Conservation (phyloP, 129 eudicot species). For the Calendula officinalis region DNA sequence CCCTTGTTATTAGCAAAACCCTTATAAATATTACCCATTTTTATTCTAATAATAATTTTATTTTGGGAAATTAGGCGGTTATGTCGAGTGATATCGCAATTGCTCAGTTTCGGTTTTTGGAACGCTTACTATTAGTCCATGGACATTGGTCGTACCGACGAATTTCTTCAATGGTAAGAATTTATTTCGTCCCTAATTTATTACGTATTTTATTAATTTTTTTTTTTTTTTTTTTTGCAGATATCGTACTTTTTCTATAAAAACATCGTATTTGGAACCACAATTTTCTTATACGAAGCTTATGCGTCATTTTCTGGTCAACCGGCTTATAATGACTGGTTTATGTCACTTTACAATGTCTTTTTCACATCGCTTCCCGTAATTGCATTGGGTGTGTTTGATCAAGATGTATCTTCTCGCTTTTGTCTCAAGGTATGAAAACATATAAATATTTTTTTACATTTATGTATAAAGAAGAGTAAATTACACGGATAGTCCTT, state of each 20-base stretch:
- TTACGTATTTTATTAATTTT: background rate
- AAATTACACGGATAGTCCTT: too few relatives aligned
- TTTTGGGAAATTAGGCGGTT: slow-evolving; percentile 48
- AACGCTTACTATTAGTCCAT: slow-evolving; percentile 70
- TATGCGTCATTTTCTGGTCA: slow-evolving; percentile 65
- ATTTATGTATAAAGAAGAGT: too few relatives aligned
- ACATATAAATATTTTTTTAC: too few relatives aligned
- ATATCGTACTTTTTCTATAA: slow-evolving; percentile 75
- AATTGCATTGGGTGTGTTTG: slow-evolving; percentile 69
- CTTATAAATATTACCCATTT: background rate
- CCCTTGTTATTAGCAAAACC: too few relatives aligned
- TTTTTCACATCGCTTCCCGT: slow-evolving; percentile 65
- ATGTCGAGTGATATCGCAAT: slow-evolving; percentile 79
- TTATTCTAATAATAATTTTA: slow-evolving; percentile 9
- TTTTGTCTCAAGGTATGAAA: slow-evolving; percentile 59
- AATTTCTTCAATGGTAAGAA: slow-evolving; percentile 68
- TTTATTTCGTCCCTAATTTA: background rate
- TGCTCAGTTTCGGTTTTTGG: slow-evolving; percentile 77
- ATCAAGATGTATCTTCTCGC: slow-evolving; percentile 59
- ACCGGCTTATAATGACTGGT: slow-evolving; percentile 67
- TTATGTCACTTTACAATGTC: slow-evolving; percentile 50
- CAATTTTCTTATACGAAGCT: slow-evolving; percentile 59
- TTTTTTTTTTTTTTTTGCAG: slow-evolving; percentile 34
- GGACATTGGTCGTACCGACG: slow-evolving; percentile 92
- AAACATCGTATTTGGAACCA: slow-evolving; percentile 65